phyloP scores from a whole-genome alignment of 495 filamentous ascomycete species.

The Bacidia gigantensis region DNA sequence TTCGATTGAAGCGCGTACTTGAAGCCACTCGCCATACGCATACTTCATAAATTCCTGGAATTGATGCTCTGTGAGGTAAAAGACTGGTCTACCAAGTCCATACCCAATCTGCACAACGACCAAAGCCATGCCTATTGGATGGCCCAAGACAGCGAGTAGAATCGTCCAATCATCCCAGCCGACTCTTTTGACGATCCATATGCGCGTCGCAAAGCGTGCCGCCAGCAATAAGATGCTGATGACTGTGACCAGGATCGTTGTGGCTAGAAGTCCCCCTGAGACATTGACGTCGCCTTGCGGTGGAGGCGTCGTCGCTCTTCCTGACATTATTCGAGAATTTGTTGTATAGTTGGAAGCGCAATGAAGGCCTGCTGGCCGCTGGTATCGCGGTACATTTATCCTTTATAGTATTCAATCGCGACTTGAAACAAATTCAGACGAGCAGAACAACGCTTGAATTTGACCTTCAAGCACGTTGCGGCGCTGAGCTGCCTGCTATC shows the following conservation, averaged over 20 bases:
- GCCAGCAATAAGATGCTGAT: conserved; percentile 1
- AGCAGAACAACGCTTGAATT: too few relatives aligned
- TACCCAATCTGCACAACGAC: conserved; percentile 6
- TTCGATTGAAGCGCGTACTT: not conserved
- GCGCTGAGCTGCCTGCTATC: too few relatives aligned
- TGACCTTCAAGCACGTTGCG: too few relatives aligned
- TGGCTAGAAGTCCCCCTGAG: conserved; percentile 6
- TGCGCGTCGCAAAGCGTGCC: conserved; percentile 5
- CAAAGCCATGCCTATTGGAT: conserved; percentile 5
- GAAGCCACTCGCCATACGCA: conserved; percentile 14
- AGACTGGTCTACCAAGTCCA: conserved; percentile 9
- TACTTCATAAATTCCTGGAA: conserved; percentile 8
- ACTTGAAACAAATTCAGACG: too few relatives aligned
- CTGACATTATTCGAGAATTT: too few relatives aligned
- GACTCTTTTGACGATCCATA: conserved; percentile 7
- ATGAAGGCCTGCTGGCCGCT: too few relatives aligned
- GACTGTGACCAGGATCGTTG: conserved; percentile 1
- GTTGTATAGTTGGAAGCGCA: too few relatives aligned
- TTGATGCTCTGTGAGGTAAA: conserved; percentile 6
- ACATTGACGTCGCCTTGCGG: not conserved
- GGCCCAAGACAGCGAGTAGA: not conserved
- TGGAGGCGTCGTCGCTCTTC: not conserved
- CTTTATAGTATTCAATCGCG: too few relatives aligned
- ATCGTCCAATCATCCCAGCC: conserved; percentile 12
- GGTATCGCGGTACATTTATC: too few relatives aligned